Evolutionary conservation across 2,329 filamentous ascomycete species (phyloP), one percentile per base, ranked within the genome.

Genomic region (Xylaria sp.): DNA sequence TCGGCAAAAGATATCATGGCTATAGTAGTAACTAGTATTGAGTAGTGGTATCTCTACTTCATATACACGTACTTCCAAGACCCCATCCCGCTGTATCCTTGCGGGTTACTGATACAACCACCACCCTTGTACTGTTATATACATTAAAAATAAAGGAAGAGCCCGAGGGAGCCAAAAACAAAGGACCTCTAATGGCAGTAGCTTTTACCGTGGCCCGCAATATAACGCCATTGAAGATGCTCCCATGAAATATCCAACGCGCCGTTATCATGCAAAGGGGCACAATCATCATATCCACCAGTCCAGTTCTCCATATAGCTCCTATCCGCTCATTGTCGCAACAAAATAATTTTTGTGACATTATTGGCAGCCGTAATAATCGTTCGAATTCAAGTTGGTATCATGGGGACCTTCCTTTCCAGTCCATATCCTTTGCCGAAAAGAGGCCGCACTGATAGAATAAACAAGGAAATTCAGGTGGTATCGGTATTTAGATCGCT

Each of bases 341-440:
- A 45, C 25, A 55, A 56, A 50, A 54, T 27, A 38, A 54, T 22
- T 25, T 33, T 51, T 42, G 51, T 54, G 42, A 54, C 45, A 56
- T 56, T 47, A 66, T 58, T 55, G 62, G 63, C 63, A 65, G 73
- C 73, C 73, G 72, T 74, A 62, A 68, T 71, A 61, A 66, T 73
- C 73, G 64, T 75, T 69, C 68, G 63, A 70, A 72, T 65, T 69
- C 68, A 69, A 67, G 58, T 69, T 72, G 73, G 73, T 75, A 75
- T 75, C 74, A 70, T 75, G 62, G 66, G 68, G 72, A 63, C 57
- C 64, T 67, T 68, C 66, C 61, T 66, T 53, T 69, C 68, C 69
- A 63, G 51, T 51, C 59, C 64, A 42, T 67, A 61, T 68, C 59
- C 33, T 58, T 62, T 63, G 38, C 56, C 29, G 17, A 39, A 51